phyloP scores from a whole-genome alignment of 192 early-diverging fungal genomes.

The Linderina pennispora region DNA sequence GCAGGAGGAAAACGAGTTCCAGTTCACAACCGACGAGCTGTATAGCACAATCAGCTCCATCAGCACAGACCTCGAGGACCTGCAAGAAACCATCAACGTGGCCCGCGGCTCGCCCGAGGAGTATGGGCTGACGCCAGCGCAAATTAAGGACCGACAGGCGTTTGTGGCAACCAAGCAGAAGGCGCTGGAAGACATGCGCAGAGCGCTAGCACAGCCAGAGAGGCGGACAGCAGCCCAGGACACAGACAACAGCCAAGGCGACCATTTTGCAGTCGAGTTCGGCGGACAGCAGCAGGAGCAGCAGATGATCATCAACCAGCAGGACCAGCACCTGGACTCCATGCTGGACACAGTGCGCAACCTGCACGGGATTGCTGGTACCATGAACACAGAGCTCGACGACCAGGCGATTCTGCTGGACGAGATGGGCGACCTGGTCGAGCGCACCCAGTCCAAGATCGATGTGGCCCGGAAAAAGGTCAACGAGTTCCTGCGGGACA shows the following conservation, averaged over 20 bases:
- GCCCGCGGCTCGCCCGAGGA: conserved; percentile 25
- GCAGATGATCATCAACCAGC: conserved; percentile 44
- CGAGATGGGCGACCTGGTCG: conserved; percentile 31
- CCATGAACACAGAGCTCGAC: conserved; percentile 48
- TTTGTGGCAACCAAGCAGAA: conserved; percentile 28
- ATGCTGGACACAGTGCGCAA: conserved; percentile 47
- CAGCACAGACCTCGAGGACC: conserved; percentile 24
- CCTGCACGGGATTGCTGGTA: conserved; percentile 41
- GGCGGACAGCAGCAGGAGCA: conserved; percentile 31
- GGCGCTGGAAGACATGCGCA: conserved; percentile 32
- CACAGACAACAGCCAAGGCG: conserved; percentile 1
- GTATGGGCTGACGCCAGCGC: conserved; percentile 27
- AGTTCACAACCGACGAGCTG: conserved; percentile 44
- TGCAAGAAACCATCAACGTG: conserved; percentile 39
- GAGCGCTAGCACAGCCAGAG: conserved; percentile 9
- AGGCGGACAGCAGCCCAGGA: background rate
- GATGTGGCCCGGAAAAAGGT: conserved; percentile 25
- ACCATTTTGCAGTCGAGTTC: conserved; percentile 16
- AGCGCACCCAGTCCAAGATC: conserved; percentile 32
- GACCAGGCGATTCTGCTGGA: conserved; percentile 41
- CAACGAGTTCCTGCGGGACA: conserved; percentile 38
- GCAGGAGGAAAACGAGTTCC: conserved; percentile 47
- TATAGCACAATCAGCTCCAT: conserved; percentile 38
- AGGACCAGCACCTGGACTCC: conserved; percentile 44
- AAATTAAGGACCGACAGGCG: conserved; percentile 26